Evolutionary conservation across 768 basidiomycete species (phyloP).

Genomic region (Boletus coccyginus): DNA sequence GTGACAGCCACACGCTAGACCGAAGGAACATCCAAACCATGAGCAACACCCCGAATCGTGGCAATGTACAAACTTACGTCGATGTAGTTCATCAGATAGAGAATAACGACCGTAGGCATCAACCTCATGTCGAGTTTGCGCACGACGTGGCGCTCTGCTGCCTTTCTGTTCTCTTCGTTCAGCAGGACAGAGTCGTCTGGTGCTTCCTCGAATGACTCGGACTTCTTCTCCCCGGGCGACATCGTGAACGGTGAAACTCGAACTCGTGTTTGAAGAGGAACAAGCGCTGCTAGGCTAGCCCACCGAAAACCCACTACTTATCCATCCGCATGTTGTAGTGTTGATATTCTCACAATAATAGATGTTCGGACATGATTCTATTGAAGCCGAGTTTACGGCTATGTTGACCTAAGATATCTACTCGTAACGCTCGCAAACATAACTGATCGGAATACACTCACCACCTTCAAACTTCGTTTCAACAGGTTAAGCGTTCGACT

Average conservation of each 20-base stretch:
- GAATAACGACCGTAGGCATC: slow-evolving; percentile 26
- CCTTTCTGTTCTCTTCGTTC: slow-evolving; percentile 7
- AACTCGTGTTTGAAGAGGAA: not conserved
- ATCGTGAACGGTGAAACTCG: slow-evolving; percentile 2
- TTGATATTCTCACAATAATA: too few species aligned
- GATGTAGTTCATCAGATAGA: slow-evolving; percentile 28
- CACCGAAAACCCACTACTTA: too few species aligned
- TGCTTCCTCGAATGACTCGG: slow-evolving; percentile 6
- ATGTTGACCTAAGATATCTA: too few species aligned
- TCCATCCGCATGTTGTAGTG: too few species aligned
- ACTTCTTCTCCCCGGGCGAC: slow-evolving; percentile 9
- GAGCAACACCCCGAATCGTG: not conserved
- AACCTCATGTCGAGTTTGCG: slow-evolving; percentile 29
- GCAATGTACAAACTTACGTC: slow-evolving; percentile 12
- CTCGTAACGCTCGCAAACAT: too few species aligned
- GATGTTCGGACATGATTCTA: too few species aligned
- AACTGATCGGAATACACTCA: too few species aligned
- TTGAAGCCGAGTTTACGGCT: too few species aligned
- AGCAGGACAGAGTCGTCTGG: slow-evolving; percentile 11
- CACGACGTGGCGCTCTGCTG: slow-evolving; percentile 23
- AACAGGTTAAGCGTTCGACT: too few species aligned
- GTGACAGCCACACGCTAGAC: slow-evolving; percentile 38
- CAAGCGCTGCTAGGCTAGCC: not conserved
- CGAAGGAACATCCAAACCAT: not conserved
- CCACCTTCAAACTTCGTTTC: too few species aligned